Evolutionary conservation across 805 yeast genomes (phyloP).

Genomic region (Candida berthetii): DNA sequence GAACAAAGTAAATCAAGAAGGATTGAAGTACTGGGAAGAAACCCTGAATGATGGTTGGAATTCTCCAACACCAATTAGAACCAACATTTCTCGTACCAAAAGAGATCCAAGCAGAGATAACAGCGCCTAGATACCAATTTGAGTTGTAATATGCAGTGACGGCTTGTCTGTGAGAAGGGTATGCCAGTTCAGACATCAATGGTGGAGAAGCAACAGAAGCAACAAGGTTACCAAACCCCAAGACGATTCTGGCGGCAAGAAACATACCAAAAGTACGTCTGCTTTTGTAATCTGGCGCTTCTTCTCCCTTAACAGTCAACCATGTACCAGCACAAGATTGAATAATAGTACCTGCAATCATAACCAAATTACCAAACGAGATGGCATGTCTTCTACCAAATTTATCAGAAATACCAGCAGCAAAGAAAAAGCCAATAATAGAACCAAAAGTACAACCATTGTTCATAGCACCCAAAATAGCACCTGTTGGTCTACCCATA

Average conservation of each 20-base stretch:
- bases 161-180: conserved; percentile 34
- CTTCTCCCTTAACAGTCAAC: conserved; percentile 1
- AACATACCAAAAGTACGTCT: conserved; percentile 19
- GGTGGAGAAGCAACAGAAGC: background rate
- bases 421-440: conserved; percentile 18
- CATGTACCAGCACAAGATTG: conserved; percentile 25
- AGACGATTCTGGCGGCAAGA: background rate
- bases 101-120: conserved; percentile 42
- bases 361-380: background rate
- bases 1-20: conserved; percentile 20
- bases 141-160: conserved; percentile 37
- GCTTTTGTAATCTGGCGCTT: conserved; percentile 18
- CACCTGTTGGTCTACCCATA: background rate
- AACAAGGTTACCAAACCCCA: conserved; percentile 17
- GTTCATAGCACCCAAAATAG: conserved; percentile 19
- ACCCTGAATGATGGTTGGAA: conserved; percentile 33
- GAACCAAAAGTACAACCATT: conserved; percentile 39
- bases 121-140: conserved; percentile 42
- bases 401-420: conserved; percentile 21
- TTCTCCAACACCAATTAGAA: conserved; percentile 39
- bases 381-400: conserved; percentile 33
- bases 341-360: conserved; percentile 14
- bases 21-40: conserved; percentile 36
- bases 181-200: conserved; percentile 39
- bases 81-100: conserved; percentile 35